These are phyloP conservation scores for Melanopsichium pennsylvanicum DNA, from an alignment of 1,284 basidiomycete species.

Conservation along the genomic window DNA sequence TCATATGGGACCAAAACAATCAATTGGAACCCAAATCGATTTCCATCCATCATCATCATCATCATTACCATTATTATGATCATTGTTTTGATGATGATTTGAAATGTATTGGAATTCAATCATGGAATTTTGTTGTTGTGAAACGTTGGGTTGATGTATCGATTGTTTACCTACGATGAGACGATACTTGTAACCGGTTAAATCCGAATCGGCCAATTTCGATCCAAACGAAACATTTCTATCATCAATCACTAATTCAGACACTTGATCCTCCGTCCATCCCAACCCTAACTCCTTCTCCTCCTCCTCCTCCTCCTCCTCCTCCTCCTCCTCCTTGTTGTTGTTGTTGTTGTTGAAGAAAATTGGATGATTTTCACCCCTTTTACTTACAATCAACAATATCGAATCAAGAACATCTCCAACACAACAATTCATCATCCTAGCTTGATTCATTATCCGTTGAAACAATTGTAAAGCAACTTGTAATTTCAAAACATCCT, in stretches of 20 bases:
- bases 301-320: too few relatives aligned
- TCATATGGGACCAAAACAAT: neutral
- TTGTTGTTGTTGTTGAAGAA: too few relatives aligned
- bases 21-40: neutral
- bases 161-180: constrained; percentile 60
- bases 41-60: too few relatives aligned
- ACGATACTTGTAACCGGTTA: constrained; percentile 59
- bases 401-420: neutral
- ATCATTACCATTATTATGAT: neutral
- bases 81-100: neutral
- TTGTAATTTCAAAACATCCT: constrained; percentile 1
- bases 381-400: too few relatives aligned
- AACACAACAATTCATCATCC: neutral
- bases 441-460: neutral
- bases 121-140: too few relatives aligned
- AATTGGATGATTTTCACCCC: too few relatives aligned
- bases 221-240: constrained; percentile 52
- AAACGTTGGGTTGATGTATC: neutral
- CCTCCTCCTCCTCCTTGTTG: too few relatives aligned
- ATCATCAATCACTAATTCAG: constrained; percentile 63
- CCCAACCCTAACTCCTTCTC: neutral
- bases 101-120: constrained; percentile 31
- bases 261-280: constrained; percentile 2
- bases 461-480: constrained; percentile 3
- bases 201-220: constrained; percentile 64